Percentiles rank a stretch among this genome's conserved stretches.
Conservation (phyloP, 2,329 filamentous ascomycete species). For the Podosphaera xanthii region DNA sequence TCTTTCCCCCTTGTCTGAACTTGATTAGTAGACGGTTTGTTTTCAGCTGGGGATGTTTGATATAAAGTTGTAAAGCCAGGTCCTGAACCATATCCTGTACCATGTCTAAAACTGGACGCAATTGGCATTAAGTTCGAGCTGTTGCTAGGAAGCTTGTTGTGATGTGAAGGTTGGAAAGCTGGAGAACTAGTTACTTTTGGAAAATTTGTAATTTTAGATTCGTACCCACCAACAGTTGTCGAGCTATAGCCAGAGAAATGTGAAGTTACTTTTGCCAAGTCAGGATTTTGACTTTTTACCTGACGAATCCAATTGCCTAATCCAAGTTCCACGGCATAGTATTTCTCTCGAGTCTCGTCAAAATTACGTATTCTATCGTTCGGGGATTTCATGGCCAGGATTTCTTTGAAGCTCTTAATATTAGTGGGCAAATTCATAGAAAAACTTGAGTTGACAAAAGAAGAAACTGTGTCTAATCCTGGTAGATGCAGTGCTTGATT, state of each 20-base stretch:
- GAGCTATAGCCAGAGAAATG: conserved; percentile 6
- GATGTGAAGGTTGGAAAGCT: conserved; percentile 24
- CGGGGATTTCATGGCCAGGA: conserved; percentile 42
- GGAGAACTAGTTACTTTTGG: conserved; percentile 6
- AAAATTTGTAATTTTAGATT: conserved; percentile 9
- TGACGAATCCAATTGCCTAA: conserved; percentile 33
- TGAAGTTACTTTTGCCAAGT: conserved; percentile 21
- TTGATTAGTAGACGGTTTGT: conserved; percentile 16
- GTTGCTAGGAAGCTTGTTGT: conserved; percentile 33
- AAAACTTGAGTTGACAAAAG: not conserved
- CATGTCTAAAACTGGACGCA: conserved; percentile 6
- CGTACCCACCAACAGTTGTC: conserved; percentile 2
- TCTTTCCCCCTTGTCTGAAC: conserved; percentile 58
- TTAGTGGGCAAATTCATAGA: not conserved
- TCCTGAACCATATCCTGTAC: conserved; percentile 5
- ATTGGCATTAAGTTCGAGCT: conserved; percentile 14
- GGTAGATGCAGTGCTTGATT: no score
- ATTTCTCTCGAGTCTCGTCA: conserved; percentile 46
- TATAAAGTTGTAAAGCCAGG: conserved; percentile 7
- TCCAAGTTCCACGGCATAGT: conserved; percentile 51
- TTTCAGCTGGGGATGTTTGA: conserved; percentile 9
- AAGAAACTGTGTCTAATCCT: no score
- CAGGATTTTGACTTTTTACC: conserved; percentile 24
- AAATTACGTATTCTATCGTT: conserved; percentile 52
- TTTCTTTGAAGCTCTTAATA: conserved; percentile 41